Percentiles rank a stretch among this genome's conserved stretches.
Conservation (phyloP, 129 eudicot species). For the Oenanthe sinensis region DNA sequence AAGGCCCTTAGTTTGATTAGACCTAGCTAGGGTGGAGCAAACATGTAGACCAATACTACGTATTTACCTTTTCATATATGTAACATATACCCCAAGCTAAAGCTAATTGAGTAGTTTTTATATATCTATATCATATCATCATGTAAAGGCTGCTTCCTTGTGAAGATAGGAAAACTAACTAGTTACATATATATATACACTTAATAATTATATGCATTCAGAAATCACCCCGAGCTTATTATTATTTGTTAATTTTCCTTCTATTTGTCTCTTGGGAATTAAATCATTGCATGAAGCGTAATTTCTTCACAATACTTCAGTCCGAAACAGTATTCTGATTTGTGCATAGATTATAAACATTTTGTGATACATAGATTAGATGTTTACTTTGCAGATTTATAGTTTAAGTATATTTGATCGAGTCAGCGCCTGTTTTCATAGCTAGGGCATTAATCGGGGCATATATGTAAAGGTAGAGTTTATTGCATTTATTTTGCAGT, state of each 20-base stretch:
- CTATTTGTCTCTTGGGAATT: not conserved
- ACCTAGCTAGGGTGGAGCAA: conserved; percentile 9
- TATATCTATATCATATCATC: conserved; percentile 32
- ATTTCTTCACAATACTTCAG: not conserved
- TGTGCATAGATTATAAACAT: not conserved
- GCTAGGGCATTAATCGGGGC: not conserved
- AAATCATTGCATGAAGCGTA: not conserved
- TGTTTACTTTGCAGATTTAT: not conserved
- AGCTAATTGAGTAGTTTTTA: conserved; percentile 47
- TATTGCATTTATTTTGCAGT: too few relatives aligned
- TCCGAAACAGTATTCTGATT: not conserved
- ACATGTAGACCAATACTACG: not conserved
- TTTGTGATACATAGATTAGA: not conserved
- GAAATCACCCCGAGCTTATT: too few relatives aligned
- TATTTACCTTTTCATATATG: not conserved
- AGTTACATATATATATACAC: not conserved
- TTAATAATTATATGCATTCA: too few relatives aligned
- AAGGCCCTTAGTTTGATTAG: not conserved
- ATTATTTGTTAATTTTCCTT: not conserved
- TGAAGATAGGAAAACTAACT: conserved; percentile 9
- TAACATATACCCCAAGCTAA: conserved; percentile 31
- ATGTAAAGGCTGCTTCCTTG: conserved; percentile 24
- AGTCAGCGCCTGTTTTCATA: not conserved
- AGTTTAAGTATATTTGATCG: too few relatives aligned
- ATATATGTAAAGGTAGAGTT: too few relatives aligned